Evolutionary conservation across 148 eudicot species (phyloP).

Genomic region (Euryodendron excelsum): DNA sequence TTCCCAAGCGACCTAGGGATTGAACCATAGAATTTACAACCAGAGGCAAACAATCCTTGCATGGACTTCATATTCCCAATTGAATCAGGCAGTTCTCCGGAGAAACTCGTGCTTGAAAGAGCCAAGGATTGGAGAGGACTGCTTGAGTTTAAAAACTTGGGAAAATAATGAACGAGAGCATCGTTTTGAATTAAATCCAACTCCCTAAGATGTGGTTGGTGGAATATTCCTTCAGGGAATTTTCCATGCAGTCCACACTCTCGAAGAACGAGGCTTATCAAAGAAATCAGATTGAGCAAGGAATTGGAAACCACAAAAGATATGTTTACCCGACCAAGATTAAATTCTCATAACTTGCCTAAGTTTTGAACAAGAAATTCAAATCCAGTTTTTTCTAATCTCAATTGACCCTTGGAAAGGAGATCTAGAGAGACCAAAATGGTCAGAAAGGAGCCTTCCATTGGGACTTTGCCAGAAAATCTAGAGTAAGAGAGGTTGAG

Average conservation of each 20-base stretch:
- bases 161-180: conserved; percentile 4
- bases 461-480: conserved; percentile 11
- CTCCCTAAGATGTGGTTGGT: conserved; percentile 20
- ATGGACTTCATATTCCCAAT: conserved; percentile 19
- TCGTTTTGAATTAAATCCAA: background rate
- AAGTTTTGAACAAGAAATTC: background rate
- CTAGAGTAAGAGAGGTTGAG: conserved; percentile 10
- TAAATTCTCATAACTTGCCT: background rate
- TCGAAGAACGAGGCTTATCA: background rate
- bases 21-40: conserved; percentile 9
- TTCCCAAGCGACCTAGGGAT: conserved; percentile 12
- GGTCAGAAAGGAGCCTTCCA: conserved; percentile 7
- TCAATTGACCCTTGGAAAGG: background rate
- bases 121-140: conserved; percentile 16
- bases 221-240: conserved; percentile 20
- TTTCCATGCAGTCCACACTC: conserved; percentile 13
- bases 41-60: conserved; percentile 2
- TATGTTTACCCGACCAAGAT: background rate
- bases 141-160: conserved; percentile 15
- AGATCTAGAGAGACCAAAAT: conserved; percentile 19
- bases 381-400: background rate
- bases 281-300: background rate
- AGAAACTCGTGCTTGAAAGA: conserved; percentile 11
- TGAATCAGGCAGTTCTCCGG: conserved; percentile 20
- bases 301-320: background rate